Conservation (phyloP, 2,329 filamentous ascomycete genomes). For the Cercospora beticola region DNA sequence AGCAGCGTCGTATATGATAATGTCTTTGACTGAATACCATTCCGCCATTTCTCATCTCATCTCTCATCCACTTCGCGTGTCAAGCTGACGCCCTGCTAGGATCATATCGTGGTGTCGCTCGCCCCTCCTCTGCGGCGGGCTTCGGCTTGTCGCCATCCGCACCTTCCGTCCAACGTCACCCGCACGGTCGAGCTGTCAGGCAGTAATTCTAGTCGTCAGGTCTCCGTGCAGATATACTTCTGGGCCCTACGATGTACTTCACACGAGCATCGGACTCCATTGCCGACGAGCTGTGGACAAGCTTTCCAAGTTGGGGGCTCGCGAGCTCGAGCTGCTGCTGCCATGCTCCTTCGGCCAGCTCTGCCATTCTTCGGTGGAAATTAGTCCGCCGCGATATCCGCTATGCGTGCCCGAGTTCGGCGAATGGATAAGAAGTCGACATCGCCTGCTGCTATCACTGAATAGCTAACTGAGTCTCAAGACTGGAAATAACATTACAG, state of each 20-base stretch:
- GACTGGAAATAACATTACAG: not conserved
- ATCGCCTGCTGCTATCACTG: not conserved
- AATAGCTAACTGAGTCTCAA: not conserved
- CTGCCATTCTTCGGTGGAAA: not conserved
- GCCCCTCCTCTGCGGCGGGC: not conserved
- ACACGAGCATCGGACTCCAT: not conserved
- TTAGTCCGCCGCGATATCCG: constrained; percentile 6
- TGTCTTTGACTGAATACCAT: constrained; percentile 19
- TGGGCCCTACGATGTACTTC: not conserved
- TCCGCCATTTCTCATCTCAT: not conserved
- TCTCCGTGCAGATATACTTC: not conserved
- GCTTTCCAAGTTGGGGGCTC: constrained; percentile 2
- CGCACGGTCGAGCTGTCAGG: not conserved
- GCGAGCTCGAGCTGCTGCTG: not conserved
- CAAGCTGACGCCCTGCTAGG: not conserved
- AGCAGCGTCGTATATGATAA: constrained; percentile 21
- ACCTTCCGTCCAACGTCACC: not conserved
- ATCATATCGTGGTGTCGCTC: not conserved
- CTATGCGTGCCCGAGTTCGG: constrained; percentile 15
- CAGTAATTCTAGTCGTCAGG: not conserved
- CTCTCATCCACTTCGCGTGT: not conserved
- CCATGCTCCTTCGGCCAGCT: not conserved
- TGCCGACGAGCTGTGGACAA: constrained; percentile 3
- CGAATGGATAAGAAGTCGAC: constrained; percentile 1
- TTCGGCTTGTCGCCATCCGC: not conserved